Base-by-base conservation (phyloP, 345 rosid genomes). In the Psidium guajava region DNA sequence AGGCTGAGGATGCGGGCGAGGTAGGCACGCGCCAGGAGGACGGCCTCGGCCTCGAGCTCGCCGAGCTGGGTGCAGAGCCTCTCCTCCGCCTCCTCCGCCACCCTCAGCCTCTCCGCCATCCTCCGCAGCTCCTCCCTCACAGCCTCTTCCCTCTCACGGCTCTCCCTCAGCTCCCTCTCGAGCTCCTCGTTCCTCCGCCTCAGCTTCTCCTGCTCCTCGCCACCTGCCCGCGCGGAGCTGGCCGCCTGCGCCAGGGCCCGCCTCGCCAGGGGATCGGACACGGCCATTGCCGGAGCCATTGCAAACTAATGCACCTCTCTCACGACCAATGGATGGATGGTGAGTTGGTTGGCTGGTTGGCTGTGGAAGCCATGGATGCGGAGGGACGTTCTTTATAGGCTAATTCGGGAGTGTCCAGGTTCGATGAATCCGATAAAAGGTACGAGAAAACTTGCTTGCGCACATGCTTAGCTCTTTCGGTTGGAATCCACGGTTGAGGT, bases 51-150 rank as follows among this genome's bases (percentile, higher is more conserved):
- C 90, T 96, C 98, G 6, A 96, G 93, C 88, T 96, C 98, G 0
- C 98, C 98, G 0, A 96, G 93, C 93, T 95, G 96, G 11, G 92
- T 87, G 89, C 98, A 95, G 61, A 96, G 94, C 87, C 93, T 88
- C 90, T 95, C 98, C 92, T 95, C 99, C 0, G 91, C 99, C 44
- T 95, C 98, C 87, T 95, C 99, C 6, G 94, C 96, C 86, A 94
- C 92, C 50, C 94, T 85, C 2, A 96, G 88, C 84, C 96, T 86
- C 82, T 92, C 89, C 92, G 89, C 89, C 1, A 91, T 49, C 87
- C 83, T 90, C 73, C 84, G 84, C 36, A 95, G 90, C 92, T 94
- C 97, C 82, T 42, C 73, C 89, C 85, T 91, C 95, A 90, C 91
- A 61, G 85, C 84, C 69, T 92, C 95, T 85, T 93, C 96, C 28